Evolutionary conservation across 148 eudicot genomes (phyloP).

Genomic region (Spergularia marina): DNA sequence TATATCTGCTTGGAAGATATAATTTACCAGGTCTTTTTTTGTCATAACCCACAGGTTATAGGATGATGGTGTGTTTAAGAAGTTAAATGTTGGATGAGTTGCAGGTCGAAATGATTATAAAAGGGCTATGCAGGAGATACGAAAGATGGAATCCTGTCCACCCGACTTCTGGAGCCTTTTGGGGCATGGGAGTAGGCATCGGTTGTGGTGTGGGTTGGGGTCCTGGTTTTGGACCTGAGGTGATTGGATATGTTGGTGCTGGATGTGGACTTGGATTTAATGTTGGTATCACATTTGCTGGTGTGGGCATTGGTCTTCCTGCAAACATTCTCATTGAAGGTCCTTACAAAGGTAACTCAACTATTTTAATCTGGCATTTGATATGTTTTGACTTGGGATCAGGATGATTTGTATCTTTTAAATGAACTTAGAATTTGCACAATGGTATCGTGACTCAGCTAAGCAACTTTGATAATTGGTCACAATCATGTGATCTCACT

Average conservation of each 20-base stretch:
- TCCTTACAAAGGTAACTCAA: constrained; percentile 60
- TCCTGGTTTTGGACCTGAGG: constrained; percentile 99
- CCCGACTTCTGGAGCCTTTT: constrained; percentile 91
- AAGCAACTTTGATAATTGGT: neutral
- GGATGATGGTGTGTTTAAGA: no score
- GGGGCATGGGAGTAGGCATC: constrained; percentile 95
- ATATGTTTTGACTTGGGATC: neutral
- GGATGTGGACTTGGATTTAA: constrained; percentile 96
- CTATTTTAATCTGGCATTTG: neutral
- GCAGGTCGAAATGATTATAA: constrained; percentile 84
- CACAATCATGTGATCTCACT: neutral
- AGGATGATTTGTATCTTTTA: neutral
- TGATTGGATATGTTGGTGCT: constrained; percentile 92
- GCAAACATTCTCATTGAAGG: constrained; percentile 51
- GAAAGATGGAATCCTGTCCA: constrained; percentile 98
- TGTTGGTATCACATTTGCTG: constrained; percentile 85
- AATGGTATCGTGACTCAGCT: neutral
- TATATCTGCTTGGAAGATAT: neutral
- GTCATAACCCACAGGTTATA: no score
- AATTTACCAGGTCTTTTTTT: neutral
- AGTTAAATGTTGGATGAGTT: constrained; percentile 1
- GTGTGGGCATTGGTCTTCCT: constrained; percentile 94
- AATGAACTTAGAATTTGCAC: neutral
- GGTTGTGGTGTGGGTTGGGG: constrained; percentile 99
- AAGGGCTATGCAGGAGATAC: constrained; percentile 71